A percentile compares a stretch with the other conserved stretches of the same genome.
These are phyloP conservation scores for Talaromyces rugulosus DNA, from an alignment of 2,329 filamentous ascomycete species.

Conservation along the genomic window DNA sequence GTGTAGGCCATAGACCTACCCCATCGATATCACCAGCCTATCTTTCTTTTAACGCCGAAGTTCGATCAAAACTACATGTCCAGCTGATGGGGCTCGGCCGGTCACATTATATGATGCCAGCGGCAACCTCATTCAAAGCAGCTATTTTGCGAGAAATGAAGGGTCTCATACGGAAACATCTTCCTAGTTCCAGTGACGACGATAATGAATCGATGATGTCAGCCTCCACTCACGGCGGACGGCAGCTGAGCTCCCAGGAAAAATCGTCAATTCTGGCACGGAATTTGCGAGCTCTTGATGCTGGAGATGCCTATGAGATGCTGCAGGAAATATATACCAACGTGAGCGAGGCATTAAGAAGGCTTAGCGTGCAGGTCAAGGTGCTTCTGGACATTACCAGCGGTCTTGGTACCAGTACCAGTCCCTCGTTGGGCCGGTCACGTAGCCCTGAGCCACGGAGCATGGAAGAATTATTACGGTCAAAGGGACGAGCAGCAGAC, in stretches of 20 bases:
- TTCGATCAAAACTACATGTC: slow-evolving; percentile 66
- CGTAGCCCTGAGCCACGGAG: slow-evolving; percentile 43
- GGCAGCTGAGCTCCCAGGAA: slow-evolving; percentile 72
- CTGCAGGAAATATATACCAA: slow-evolving; percentile 79
- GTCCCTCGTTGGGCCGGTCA: slow-evolving; percentile 37
- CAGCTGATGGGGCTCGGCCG: slow-evolving; percentile 76
- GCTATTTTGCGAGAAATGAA: slow-evolving; percentile 81
- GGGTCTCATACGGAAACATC: slow-evolving; percentile 72
- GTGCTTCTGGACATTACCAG: slow-evolving; percentile 92
- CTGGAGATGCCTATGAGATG: slow-evolving; percentile 79
- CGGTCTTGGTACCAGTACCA: slow-evolving; percentile 35
- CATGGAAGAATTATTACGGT: slow-evolving; percentile 38
- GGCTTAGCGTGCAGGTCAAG: slow-evolving; percentile 87
- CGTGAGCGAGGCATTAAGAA: slow-evolving; percentile 78
- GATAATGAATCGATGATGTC: slow-evolving; percentile 89
- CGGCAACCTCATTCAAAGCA: slow-evolving; percentile 80
- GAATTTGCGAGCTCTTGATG: slow-evolving; percentile 78
- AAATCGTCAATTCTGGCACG: slow-evolving; percentile 84
- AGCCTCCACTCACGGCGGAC: slow-evolving; percentile 69
- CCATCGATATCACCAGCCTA: slow-evolving; percentile 73
- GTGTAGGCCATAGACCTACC: slow-evolving; percentile 63
- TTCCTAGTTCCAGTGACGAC: slow-evolving; percentile 91
- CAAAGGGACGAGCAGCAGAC: slow-evolving; percentile 20
- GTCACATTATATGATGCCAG: slow-evolving; percentile 72
- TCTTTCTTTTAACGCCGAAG: slow-evolving; percentile 64